Percentiles rank a stretch among this genome's conserved stretches.
Conservation (phyloP, 768 basidiomycete genomes). For the Amanita jacksonii region DNA sequence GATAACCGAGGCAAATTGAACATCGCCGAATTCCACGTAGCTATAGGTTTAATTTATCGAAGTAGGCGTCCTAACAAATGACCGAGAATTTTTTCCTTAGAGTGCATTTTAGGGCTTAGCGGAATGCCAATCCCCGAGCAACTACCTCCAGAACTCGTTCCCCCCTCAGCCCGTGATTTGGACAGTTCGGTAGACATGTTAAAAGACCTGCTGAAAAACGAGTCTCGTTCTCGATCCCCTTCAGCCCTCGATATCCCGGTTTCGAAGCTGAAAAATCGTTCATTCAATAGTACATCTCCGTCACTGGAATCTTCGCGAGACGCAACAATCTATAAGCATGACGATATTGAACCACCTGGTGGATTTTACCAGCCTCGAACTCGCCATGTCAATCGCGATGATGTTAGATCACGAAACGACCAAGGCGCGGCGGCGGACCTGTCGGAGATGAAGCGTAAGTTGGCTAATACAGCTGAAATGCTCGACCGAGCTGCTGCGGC, state of each 20-base stretch:
- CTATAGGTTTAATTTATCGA: constrained; percentile 97
- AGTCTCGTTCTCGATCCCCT: constrained; percentile 66
- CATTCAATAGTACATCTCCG: constrained; percentile 50
- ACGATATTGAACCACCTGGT: constrained; percentile 45
- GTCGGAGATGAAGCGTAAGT: constrained; percentile 76
- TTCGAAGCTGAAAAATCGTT: constrained; percentile 60
- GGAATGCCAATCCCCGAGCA: constrained; percentile 84
- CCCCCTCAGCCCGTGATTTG: constrained; percentile 85
- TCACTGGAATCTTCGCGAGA: constrained; percentile 58
- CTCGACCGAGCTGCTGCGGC: constrained; percentile 68
- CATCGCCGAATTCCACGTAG: constrained; percentile 93
- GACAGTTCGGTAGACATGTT: constrained; percentile 85
- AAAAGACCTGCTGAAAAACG: constrained; percentile 80
- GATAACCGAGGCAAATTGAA: constrained; percentile 95
- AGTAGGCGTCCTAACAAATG: constrained; percentile 41
- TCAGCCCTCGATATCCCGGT: constrained; percentile 39
- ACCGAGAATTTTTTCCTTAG: neutral
- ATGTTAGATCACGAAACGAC: constrained; percentile 68
- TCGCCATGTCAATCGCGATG: constrained; percentile 78
- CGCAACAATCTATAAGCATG: constrained; percentile 88
- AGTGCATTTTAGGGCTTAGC: constrained; percentile 57
- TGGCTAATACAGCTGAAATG: constrained; percentile 71
- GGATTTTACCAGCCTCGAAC: constrained; percentile 72
- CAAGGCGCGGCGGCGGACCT: constrained; percentile 58
- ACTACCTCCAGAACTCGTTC: constrained; percentile 83